Percentiles rank a stretch among this genome's conserved stretches.
These are phyloP conservation scores for Nannochloris sp. DNA, from an alignment of 139 green algal species.

Conservation along the genomic window DNA sequence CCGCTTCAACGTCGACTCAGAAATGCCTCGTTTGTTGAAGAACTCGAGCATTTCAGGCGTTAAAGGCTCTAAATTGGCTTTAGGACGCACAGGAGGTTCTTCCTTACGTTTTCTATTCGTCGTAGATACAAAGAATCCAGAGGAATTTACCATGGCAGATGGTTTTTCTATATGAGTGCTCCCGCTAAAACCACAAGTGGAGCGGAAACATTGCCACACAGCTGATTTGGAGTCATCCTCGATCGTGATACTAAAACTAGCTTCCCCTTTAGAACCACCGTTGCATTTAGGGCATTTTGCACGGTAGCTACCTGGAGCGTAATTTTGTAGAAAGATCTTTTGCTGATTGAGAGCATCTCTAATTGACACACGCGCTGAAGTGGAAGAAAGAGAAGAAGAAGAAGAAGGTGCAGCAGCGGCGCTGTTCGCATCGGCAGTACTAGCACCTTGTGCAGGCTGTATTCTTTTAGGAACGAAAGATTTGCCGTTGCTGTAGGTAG, in stretches of 20 bases:
- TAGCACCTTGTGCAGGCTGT: background rate
- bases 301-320: conserved; percentile 30
- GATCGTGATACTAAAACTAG: conserved; percentile 36
- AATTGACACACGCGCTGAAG: no score
- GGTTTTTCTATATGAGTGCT: conserved; percentile 2
- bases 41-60: conserved; percentile 30
- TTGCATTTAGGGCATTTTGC: conserved; percentile 39
- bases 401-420: background rate
- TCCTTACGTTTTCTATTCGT: conserved; percentile 17
- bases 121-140: conserved; percentile 3
- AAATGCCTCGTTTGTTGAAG: conserved; percentile 51
- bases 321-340: conserved; percentile 22
- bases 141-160: background rate
- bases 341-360: conserved; percentile 28
- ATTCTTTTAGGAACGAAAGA: no score
- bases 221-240: conserved; percentile 28
- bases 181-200: conserved; percentile 50
- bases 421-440: background rate
- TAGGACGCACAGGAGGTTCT: conserved; percentile 6
- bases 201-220: conserved; percentile 53
- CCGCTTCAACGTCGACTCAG: conserved; percentile 28
- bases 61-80: conserved; percentile 24
- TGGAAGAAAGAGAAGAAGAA: no score
- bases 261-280: conserved; percentile 33
- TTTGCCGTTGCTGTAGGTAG: background rate